phyloP scores from a whole-genome alignment of 768 basidiomycete genomes.

The Boletus coccyginus region DNA sequence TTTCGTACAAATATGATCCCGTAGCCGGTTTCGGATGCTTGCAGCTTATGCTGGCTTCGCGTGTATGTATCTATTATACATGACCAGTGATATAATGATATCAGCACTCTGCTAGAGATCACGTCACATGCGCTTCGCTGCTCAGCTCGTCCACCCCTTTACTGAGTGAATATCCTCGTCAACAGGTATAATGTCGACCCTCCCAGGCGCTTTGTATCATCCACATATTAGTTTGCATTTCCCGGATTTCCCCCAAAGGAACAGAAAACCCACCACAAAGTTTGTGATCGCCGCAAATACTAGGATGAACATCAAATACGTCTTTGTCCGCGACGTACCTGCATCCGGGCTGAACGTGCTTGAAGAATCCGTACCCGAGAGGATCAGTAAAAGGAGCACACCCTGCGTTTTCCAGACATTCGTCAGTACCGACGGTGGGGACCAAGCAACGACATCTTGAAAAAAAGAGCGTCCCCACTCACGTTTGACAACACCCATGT shows the following conservation, averaged over 20 bases:
- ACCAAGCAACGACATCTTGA: background rate
- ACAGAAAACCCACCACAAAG: slow-evolving; percentile 42
- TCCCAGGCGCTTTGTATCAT: slow-evolving; percentile 45
- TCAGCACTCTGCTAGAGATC: background rate
- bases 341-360: slow-evolving; percentile 55
- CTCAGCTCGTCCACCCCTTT: background rate
- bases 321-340: slow-evolving; percentile 58
- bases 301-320: slow-evolving; percentile 78
- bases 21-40: background rate
- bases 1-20: background rate
- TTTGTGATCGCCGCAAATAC: slow-evolving; percentile 80
- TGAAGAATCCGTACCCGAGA: slow-evolving; percentile 54
- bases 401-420: slow-evolving; percentile 42
- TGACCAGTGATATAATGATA: background rate
- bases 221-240: background rate
- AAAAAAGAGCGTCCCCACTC: slow-evolving; percentile 15
- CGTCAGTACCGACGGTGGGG: background rate
- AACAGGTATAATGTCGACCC: slow-evolving; percentile 58
- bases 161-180: slow-evolving; percentile 52
- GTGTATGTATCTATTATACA: slow-evolving; percentile 3
- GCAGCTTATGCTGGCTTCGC: background rate
- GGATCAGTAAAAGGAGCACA: slow-evolving; percentile 63
- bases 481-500: slow-evolving; percentile 87
- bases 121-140: background rate
- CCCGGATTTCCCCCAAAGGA: background rate